Conservation (phyloP, 257 asterid genomes). For the Gynochthodes officinalis region DNA sequence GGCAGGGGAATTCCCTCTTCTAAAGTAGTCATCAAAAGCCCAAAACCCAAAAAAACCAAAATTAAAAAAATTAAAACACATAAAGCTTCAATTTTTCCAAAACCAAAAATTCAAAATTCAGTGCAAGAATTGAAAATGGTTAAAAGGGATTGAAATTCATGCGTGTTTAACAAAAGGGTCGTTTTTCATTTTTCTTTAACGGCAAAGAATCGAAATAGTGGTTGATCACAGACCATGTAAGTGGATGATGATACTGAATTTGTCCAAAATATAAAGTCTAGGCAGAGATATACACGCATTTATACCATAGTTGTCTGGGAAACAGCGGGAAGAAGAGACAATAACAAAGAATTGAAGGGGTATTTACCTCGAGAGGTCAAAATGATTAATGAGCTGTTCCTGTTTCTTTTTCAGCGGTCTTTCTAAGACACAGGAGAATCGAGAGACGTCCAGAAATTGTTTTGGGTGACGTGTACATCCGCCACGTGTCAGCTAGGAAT, state of each 20-base stretch:
- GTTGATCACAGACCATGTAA: neutral
- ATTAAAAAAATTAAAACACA: too few species aligned
- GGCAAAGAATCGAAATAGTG: neutral
- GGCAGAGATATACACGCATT: neutral
- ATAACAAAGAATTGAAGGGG: neutral
- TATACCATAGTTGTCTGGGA: neutral
- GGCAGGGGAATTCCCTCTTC: neutral
- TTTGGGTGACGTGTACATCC: slow-evolving; percentile 4
- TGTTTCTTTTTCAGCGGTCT: slow-evolving; percentile 1
- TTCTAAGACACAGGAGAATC: neutral
- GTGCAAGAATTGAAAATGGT: neutral
- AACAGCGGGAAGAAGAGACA: too few species aligned
- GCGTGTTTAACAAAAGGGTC: neutral
- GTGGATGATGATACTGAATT: neutral
- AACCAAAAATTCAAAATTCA: neutral
- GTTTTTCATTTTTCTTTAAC: neutral
- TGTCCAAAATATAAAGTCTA: neutral
- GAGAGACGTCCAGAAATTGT: slow-evolving; percentile 18
- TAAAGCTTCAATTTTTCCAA: neutral
- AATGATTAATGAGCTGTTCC: too few species aligned
- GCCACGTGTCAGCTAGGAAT: slow-evolving; percentile 18
- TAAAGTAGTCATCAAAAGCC: slow-evolving; percentile 2
- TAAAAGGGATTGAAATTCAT: neutral
- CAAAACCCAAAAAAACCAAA: neutral
- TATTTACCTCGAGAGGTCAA: neutral